phyloP scores from a whole-genome alignment of 768 basidiomycete genomes.

The Daedaleopsis nitida region DNA sequence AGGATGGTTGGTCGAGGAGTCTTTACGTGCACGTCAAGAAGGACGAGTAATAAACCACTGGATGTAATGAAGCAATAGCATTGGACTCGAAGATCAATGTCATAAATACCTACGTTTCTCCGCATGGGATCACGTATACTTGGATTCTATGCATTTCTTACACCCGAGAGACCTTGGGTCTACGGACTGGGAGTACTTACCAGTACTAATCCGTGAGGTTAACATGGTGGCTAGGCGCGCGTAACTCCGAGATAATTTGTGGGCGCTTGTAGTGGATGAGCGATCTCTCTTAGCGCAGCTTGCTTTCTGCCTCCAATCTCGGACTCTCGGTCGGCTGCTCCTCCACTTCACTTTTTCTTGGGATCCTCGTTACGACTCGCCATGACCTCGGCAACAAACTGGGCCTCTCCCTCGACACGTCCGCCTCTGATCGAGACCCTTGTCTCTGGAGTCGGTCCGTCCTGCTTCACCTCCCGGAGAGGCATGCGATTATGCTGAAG shows the following conservation, averaged over 20 bases:
- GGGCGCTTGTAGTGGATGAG: too few relatives aligned
- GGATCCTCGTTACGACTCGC: background rate
- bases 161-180: too few relatives aligned
- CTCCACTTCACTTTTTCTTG: background rate
- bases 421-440: constrained; percentile 89
- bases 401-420: constrained; percentile 76
- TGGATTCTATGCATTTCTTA: too few relatives aligned
- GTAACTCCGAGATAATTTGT: too few relatives aligned
- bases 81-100: too few relatives aligned
- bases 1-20: constrained; percentile 2
- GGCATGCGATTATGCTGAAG: background rate
- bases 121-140: too few relatives aligned
- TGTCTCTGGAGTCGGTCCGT: constrained; percentile 85
- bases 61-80: background rate
- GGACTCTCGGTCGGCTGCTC: background rate
- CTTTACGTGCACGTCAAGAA: background rate
- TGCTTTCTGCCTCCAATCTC: constrained; percentile 1
- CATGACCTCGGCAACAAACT: constrained; percentile 49
- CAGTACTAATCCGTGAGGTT: too few relatives aligned
- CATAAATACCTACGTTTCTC: too few relatives aligned
- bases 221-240: constrained; percentile 1
- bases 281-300: background rate
- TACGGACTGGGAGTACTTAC: too few relatives aligned
- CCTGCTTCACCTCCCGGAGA: constrained; percentile 6
- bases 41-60: background rate